phyloP scores from a whole-genome alignment of 1,284 basidiomycete species.

The Phenoliferia sp. region DNA sequence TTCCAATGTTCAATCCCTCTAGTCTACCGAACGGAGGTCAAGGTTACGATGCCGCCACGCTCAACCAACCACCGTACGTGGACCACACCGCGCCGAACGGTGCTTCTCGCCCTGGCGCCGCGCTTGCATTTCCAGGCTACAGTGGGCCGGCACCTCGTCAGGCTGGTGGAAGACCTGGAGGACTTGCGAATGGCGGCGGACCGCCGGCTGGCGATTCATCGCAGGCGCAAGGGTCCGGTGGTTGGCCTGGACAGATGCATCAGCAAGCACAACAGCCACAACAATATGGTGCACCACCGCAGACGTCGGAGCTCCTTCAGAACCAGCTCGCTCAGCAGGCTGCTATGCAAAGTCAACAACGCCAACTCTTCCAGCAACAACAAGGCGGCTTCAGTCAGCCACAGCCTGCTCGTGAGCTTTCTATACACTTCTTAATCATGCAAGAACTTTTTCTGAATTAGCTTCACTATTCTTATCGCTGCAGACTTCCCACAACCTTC shows the following conservation, averaged over 20 bases:
- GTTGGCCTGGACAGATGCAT: too few species aligned
- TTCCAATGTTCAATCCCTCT: background rate
- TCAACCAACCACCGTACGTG: background rate
- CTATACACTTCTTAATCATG: too few species aligned
- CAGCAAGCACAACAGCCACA: too few species aligned
- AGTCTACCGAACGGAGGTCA: background rate
- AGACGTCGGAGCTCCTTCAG: conserved; percentile 13
- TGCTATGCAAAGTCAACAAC: conserved; percentile 3
- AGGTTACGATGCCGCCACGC: background rate
- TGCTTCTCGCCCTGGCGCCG: background rate
- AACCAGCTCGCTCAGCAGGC: conserved; percentile 21
- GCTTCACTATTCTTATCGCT: too few species aligned
- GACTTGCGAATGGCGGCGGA: background rate
- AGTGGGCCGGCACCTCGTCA: background rate
- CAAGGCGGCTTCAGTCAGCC: background rate
- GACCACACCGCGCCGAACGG: background rate
- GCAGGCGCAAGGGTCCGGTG: too few species aligned
- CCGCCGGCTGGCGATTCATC: background rate
- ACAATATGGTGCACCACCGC: too few species aligned
- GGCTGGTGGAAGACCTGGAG: background rate
- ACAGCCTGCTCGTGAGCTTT: too few species aligned
- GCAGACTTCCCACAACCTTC: too few species aligned
- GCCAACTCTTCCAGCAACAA: background rate
- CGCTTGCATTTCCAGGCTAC: background rate
- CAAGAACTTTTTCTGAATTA: too few species aligned